Evolutionary conservation across 2,329 filamentous ascomycete genomes (phyloP).

Genomic region (Alternaria arbusti): DNA sequence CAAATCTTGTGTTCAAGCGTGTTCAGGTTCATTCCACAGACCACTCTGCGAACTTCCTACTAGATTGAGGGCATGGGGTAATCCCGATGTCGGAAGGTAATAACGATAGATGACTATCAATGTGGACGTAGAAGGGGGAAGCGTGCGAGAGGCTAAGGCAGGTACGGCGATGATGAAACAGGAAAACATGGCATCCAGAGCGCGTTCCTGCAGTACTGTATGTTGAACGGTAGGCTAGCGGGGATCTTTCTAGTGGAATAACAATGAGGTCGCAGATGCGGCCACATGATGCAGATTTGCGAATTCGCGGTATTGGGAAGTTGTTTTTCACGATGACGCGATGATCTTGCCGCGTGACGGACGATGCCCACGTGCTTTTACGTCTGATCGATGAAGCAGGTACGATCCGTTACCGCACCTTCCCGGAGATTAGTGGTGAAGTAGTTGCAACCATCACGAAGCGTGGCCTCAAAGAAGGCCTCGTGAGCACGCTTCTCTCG

Average conservation of each 20-base stretch:
- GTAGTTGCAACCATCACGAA: background rate
- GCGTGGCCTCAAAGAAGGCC: background rate
- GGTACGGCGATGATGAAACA: constrained; percentile 9
- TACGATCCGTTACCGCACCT: background rate
- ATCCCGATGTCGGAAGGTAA: background rate
- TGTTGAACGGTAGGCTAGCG: background rate
- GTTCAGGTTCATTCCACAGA: background rate
- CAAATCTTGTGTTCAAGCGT: background rate
- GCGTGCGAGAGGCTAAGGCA: constrained; percentile 9
- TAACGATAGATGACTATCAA: background rate
- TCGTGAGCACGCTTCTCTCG: background rate
- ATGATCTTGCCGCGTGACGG: background rate
- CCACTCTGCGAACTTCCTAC: background rate
- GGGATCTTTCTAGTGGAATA: background rate
- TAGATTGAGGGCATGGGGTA: background rate
- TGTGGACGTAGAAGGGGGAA: background rate
- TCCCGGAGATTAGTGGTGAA: background rate
- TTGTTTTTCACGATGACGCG: constrained; percentile 3
- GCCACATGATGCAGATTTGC: background rate
- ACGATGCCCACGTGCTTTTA: background rate
- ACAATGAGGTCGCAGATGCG: constrained; percentile 8
- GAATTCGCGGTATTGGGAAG: background rate
- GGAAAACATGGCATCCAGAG: background rate
- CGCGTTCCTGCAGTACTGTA: constrained; percentile 10
- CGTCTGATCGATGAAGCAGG: background rate